Base-by-base conservation (phyloP, 2,329 filamentous ascomycete genomes). In the Thielaviopsis euricoi region DNA sequence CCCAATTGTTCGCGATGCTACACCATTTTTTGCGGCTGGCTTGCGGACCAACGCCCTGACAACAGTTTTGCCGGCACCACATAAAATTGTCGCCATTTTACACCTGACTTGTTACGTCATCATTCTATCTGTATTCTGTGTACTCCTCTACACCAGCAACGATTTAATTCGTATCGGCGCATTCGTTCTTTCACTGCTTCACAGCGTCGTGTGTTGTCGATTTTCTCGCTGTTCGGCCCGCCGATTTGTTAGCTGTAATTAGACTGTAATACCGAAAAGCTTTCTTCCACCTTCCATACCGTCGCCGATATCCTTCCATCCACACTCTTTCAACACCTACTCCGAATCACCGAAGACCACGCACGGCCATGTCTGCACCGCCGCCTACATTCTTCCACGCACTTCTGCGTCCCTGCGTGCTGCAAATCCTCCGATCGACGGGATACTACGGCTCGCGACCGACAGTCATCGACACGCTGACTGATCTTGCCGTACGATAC, bases 351-450 rank as follows among this genome's bases (percentile, higher is more conserved):
- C 46, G 46, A 22, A 13, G 6, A 25, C 52, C 52, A n/a, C n/a
- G n/a, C 58, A n/a, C 60, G 59, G 68, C 60, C 51, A 78, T 77
- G 75, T 70, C 71, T 64, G 71, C 71, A 61, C 71, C 66, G 33
- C 74, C 73, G 3, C 69, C 72, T 10, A 69, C 74, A n/a, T 70
- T 79, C 58, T 79, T 75, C 72, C 85, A 88, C 70, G 85, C 87
- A 61, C 83, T 95, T 62, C 78, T 97, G 59, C 88, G 89, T 49
- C 91, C 91, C 1, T 84, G 85, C 53, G 81, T 96, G 61, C 81
- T 97, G 59, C 89, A 96, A 71, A 91, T 95, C 65, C 82, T 97
- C 55, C 89, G 91, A 66, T 88, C 90, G 29, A 85, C 89, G 23
- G 91, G 91, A 67, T 97, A 94, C 73, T 87, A 94, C 68, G 78